Evolutionary conservation across 176 grass and related monocot genomes (phyloP), one percentile per base, ranked within the genome.

Genomic region (Oryza nivara): DNA sequence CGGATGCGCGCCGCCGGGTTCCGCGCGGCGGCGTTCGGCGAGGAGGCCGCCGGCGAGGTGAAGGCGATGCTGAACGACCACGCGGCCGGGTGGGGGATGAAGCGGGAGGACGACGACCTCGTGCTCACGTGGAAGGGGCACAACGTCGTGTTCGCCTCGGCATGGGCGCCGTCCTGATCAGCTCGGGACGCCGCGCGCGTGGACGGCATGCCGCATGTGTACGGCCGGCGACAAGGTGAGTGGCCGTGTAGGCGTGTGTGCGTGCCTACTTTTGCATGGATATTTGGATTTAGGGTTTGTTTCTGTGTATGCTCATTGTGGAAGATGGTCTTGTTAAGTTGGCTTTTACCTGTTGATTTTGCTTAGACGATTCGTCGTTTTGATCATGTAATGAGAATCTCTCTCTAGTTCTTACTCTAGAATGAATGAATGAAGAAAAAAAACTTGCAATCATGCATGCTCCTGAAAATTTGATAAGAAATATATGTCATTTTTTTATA

Each of bases 121-220:
- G 86, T 92, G 90, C 87, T 99, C 84, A 96, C 97, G 11, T 99
- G 97, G 97, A 99, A 99, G 51, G 97, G 97, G 0, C 97, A 99
- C 67, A 99, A 94, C 74, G 97, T 96, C 58, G 97, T 99, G 25
- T 99, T 99, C 77, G 92, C 92, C 2, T 91, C 92, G 3, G 93
- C 92, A 4, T 99, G 97, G 97, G 79, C 82, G 61, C 93, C 93
- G 26, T 93, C 87, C 69, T 89, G 78, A 32, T 32, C 30, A 78
- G 1, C 47, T 14, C 4, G 11, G 2, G 47, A 11, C 49, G 14
- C 4, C 49, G 7, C 7, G 1, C 7, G 40, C 4, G 5, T 40
- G 38, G 5, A 40, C 40, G 49, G 49, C 49, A 52, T 79, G 86
- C 45, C 11, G 38, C 9, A 61, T 52, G 71, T 17, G 19, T 65